phyloP scores from a whole-genome alignment of 78 protist genomes.

The Paratrimastix pyriformis region DNA sequence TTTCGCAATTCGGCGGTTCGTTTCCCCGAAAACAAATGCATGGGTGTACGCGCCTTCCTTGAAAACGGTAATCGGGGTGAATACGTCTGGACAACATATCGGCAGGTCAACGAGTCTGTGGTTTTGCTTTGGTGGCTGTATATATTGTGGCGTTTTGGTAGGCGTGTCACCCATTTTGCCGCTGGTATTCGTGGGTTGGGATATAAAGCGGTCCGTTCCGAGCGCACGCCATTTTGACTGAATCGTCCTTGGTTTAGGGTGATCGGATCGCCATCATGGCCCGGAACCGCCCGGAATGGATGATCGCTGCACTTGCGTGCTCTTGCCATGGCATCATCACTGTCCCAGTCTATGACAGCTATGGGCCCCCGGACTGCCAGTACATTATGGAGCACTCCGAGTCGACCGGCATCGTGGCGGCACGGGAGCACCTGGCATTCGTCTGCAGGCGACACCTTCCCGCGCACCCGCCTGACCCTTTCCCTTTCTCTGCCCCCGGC shows the following conservation, averaged over 20 bases:
- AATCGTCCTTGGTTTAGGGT: constrained; percentile 18
- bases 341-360: constrained; percentile 23
- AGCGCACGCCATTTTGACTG: constrained; percentile 8
- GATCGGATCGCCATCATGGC: constrained; percentile 29
- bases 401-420: background rate
- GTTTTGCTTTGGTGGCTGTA: no score
- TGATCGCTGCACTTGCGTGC: constrained; percentile 13
- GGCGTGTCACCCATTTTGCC: no score
- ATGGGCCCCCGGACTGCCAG: background rate
- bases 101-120: background rate
- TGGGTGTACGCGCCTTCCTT: background rate
- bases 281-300: constrained; percentile 18
- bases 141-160: no score
- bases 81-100: background rate
- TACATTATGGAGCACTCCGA: constrained; percentile 6
- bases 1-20: background rate
- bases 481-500: no score
- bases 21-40: background rate
- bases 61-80: background rate
- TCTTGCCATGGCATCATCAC: background rate
- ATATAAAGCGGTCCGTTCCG: no score
- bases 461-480: no score
- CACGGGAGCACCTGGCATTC: background rate
- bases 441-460: no score
- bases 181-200: no score